phyloP scores from a whole-genome alignment of 805 yeast species.

The Candida odintsovae region DNA sequence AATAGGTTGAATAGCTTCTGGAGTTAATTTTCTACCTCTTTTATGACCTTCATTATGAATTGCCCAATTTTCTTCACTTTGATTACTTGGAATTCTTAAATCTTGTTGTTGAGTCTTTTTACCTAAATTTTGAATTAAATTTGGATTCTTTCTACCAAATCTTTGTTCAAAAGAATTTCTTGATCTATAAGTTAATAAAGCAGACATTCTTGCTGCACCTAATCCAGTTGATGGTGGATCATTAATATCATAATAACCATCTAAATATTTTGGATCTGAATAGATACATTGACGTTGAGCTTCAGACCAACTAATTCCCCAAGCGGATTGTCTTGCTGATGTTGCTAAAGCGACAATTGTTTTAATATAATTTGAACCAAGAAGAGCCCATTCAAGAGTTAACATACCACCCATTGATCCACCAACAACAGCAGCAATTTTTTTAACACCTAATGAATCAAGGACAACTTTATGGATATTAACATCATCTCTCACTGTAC shows the following conservation, averaged over 20 bases:
- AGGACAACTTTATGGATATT: conserved; percentile 69
- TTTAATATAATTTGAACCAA: conserved; percentile 60
- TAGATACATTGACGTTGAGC: conserved; percentile 96
- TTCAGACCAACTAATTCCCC: conserved; percentile 99
- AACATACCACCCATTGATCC: conserved; percentile 99
- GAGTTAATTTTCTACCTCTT: conserved; percentile 22
- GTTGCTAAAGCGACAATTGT: conserved; percentile 83
- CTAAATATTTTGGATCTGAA: conserved; percentile 88
- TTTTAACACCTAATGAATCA: conserved; percentile 73
- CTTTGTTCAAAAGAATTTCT: conserved; percentile 86
- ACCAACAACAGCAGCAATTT: conserved; percentile 82
- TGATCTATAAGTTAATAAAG: conserved; percentile 85
- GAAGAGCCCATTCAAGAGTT: conserved; percentile 81
- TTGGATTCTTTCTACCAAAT: conserved; percentile 80
- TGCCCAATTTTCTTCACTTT: conserved; percentile 71
- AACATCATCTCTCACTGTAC: conserved; percentile 92
- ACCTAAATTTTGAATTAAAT: conserved; percentile 19
- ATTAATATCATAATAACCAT: conserved; percentile 76
- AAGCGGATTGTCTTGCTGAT: conserved; percentile 90
- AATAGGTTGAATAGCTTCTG: background rate
- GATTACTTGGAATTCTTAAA: conserved; percentile 37
- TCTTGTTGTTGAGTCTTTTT: background rate
- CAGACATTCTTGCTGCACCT: conserved; percentile 97
- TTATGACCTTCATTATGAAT: conserved; percentile 83
- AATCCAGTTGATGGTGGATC: conserved; percentile 83